A percentile compares a stretch with the other conserved stretches of the same genome.
phyloP scores from a whole-genome alignment of 1,139 yeast genomes.

The Blastobotrys ciferrii region DNA sequence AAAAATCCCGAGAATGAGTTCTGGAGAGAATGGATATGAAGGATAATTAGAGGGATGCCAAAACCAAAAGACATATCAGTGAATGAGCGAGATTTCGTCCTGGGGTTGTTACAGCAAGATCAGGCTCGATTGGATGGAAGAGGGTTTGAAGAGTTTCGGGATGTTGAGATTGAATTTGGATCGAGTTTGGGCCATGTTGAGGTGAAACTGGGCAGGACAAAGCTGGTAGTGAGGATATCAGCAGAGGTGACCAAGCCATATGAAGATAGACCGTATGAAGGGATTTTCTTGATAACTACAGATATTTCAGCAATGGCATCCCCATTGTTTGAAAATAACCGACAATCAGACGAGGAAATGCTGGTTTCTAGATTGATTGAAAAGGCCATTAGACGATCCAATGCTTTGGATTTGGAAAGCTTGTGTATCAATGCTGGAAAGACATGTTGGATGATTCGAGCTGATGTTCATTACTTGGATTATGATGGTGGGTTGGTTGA shows the following conservation, averaged over 20 bases:
- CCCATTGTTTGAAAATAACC: conserved; percentile 72
- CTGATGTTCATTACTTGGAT: conserved; percentile 83
- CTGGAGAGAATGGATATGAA: no score
- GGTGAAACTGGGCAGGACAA: conserved; percentile 68
- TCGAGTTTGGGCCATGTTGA: conserved; percentile 79
- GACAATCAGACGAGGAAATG: conserved; percentile 74
- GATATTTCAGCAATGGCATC: conserved; percentile 90
- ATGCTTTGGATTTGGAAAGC: conserved; percentile 86
- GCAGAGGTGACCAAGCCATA: conserved; percentile 79
- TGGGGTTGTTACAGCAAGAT: conserved; percentile 55
- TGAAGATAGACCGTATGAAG: conserved; percentile 94
- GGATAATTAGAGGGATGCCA: no score
- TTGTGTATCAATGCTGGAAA: conserved; percentile 88
- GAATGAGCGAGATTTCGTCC: conserved; percentile 61
- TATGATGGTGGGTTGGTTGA: conserved; percentile 93
- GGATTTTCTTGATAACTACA: conserved; percentile 76
- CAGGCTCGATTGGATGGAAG: conserved; percentile 72
- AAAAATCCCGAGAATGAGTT: no score
- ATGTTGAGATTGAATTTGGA: conserved; percentile 62
- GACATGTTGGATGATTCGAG: conserved; percentile 86
- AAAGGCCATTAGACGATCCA: conserved; percentile 85
- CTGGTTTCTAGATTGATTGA: conserved; percentile 79
- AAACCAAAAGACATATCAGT: conserved; percentile 60
- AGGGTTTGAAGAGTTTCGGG: conserved; percentile 58
- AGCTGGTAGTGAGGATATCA: conserved; percentile 71